Base-by-base conservation (phyloP, 2,329 filamentous ascomycete genomes). In the Fusarium siculi region DNA sequence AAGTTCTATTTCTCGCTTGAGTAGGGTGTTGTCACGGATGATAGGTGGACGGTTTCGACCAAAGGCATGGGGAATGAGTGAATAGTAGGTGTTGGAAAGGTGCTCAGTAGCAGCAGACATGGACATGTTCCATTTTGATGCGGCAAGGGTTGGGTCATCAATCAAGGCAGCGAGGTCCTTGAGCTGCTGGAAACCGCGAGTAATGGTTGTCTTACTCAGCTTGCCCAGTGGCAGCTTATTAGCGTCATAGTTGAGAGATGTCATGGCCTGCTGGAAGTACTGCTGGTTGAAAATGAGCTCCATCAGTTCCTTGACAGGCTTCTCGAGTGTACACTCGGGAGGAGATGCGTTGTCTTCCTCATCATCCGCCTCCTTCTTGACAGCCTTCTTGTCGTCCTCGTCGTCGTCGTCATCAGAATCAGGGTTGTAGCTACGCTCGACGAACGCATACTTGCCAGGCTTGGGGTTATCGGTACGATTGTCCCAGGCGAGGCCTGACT, bases 221-320 rank as follows among this genome's bases (percentile, higher is more conserved):
- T 96, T 97, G 9, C 94, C 95, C 3, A 97, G 85, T 0, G 94
- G 94, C 44, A 97, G 84, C 80, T 97, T 97, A 72, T 92, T 86
- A 15, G 88, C 86, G 74, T 94, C 91, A 74, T 94, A 94, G 73
- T 93, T 93, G 73, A 94, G 84, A 4, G 88, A 85, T 3, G 82
- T 80, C 90, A 94, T 93, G 40, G 90, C 88, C 25, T 87, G 87
- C 28, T 89, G 85, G 80, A 97, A 94, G 79, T 92, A 91, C 28
- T 91, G 80, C 64, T 90, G 87, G 80, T 97, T 95, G 86, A 97
- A 97, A 68, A 97, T 97, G 72, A 97, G 88, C 67, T 91, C 84
- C 87, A 97, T 91, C 25, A 97, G 84, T 14, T 89, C 83, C 78
- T 94, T 91, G 7, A 94, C 85, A 0, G 90, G 85, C 18, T 82